Conservation (phyloP, 2,329 filamentous ascomycete species). For the Coccinonectria pachysandricola region DNA sequence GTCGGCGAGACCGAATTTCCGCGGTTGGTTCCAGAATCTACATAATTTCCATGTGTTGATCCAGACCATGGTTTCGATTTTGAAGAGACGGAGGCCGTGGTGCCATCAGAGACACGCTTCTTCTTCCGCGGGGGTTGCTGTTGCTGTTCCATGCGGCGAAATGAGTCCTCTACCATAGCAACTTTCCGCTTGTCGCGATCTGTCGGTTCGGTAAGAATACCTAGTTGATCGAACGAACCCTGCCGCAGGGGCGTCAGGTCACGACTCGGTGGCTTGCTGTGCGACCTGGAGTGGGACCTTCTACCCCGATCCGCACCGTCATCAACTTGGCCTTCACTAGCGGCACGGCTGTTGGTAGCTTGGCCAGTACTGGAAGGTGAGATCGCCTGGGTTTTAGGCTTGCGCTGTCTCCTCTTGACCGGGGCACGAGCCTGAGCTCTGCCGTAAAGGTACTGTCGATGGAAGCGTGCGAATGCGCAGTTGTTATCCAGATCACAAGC, state of each 20-base stretch:
- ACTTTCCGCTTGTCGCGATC: slow-evolving; percentile 59
- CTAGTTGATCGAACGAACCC: slow-evolving; percentile 48
- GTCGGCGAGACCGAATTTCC: slow-evolving; percentile 44
- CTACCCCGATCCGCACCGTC: slow-evolving; percentile 44
- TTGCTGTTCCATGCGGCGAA: slow-evolving; percentile 52
- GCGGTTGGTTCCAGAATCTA: slow-evolving; percentile 42
- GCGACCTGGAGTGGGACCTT: slow-evolving; percentile 34
- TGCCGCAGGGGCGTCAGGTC: slow-evolving; percentile 53
- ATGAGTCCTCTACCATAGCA: slow-evolving; percentile 53
- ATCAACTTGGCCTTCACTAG: slow-evolving; percentile 51
- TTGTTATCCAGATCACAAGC: slow-evolving; percentile 57
- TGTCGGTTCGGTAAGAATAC: slow-evolving; percentile 52
- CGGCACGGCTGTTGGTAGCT: slow-evolving; percentile 51
- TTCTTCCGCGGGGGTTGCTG: slow-evolving; percentile 49
- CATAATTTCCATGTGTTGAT: slow-evolving; percentile 31
- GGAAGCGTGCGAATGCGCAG: slow-evolving; percentile 55
- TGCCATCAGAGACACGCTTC: slow-evolving; percentile 50
- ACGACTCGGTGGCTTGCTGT: slow-evolving; percentile 56
- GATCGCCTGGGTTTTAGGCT: slow-evolving; percentile 42
- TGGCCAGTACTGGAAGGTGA: slow-evolving; percentile 54
- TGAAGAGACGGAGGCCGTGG: slow-evolving; percentile 21
- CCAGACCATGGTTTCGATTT: slow-evolving; percentile 32
- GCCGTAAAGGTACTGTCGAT: slow-evolving; percentile 42
- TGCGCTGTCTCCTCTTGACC: slow-evolving; percentile 42
- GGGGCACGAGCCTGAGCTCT: slow-evolving; percentile 31